A percentile compares a stretch with the other conserved stretches of the same genome.
Conservation (phyloP, 345 rosid species). For the Mallotus nudiflorus region DNA sequence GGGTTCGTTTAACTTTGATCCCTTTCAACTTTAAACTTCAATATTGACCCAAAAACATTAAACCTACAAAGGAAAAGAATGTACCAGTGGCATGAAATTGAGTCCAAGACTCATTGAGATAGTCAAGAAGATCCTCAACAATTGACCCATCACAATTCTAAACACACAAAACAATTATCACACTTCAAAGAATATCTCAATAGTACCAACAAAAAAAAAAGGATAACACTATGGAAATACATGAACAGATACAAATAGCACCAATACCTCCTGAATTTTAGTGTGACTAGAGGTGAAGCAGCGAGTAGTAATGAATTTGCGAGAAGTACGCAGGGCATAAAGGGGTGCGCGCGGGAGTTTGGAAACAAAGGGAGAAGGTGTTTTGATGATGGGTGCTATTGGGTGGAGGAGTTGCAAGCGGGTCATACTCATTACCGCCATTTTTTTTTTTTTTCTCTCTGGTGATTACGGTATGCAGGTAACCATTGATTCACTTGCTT, state of each 20-base stretch:
- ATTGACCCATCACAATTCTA: constrained; percentile 38
- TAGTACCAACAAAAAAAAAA: neutral
- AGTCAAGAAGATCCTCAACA: constrained; percentile 67
- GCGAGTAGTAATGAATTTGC: constrained; percentile 32
- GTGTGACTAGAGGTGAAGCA: constrained; percentile 27
- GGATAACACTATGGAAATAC: neutral
- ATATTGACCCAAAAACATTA: neutral
- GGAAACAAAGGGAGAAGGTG: constrained; percentile 30
- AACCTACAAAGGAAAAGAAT: neutral
- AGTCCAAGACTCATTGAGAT: constrained; percentile 93
- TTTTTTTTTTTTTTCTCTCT: constrained; percentile 10
- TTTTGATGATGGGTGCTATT: constrained; percentile 24
- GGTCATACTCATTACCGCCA: constrained; percentile 40
- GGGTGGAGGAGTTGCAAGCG: constrained; percentile 50
- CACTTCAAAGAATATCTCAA: too few species aligned
- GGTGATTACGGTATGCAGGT: neutral
- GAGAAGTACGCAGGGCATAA: constrained; percentile 22
- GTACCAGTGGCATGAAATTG: constrained; percentile 89
- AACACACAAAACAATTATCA: neutral
- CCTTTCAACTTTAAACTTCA: neutral
- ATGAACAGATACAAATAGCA: neutral
- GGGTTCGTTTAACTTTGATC: neutral
- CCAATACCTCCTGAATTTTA: constrained; percentile 22
- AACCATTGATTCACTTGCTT: too few species aligned
- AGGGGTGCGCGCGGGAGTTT: constrained; percentile 17